These are phyloP conservation scores for Xerocomellus intermedius DNA, from an alignment of 768 basidiomycete genomes.

Conservation along the genomic window DNA sequence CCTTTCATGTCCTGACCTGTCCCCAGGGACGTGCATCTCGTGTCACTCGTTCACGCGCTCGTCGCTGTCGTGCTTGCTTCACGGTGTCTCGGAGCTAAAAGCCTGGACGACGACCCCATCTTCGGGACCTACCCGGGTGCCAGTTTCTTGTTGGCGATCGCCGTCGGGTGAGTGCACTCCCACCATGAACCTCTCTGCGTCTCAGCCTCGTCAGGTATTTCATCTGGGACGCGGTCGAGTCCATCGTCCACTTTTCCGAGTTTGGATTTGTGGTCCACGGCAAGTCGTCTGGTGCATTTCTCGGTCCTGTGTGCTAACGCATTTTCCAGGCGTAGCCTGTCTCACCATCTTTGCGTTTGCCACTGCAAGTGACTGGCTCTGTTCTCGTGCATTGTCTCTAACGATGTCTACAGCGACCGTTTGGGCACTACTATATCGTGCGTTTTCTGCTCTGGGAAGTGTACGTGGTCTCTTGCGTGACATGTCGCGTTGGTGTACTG, in stretches of 20 bases:
- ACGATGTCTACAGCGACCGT: slow-evolving; percentile 52
- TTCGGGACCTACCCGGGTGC: slow-evolving; percentile 70
- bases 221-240: slow-evolving; percentile 80
- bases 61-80: slow-evolving; percentile 64
- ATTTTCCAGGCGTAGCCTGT: slow-evolving; percentile 55
- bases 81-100: slow-evolving; percentile 47
- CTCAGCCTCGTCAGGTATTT: slow-evolving; percentile 53
- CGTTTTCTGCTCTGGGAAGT: slow-evolving; percentile 84
- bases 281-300: slow-evolving; percentile 19
- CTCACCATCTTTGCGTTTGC: slow-evolving; percentile 61
- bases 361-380: slow-evolving; percentile 52
- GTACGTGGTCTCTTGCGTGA: slow-evolving; percentile 35
- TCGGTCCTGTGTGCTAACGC: background rate
- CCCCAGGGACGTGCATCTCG: slow-evolving; percentile 63
- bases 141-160: slow-evolving; percentile 63
- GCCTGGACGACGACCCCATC: slow-evolving; percentile 57
- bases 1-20: background rate
- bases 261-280: slow-evolving; percentile 80
- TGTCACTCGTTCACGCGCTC: slow-evolving; percentile 72
- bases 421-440: slow-evolving; percentile 74
- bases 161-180: slow-evolving; percentile 55
- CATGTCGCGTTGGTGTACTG: background rate
- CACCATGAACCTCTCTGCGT: background rate
- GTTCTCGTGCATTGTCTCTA: background rate
- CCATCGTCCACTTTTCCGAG: slow-evolving; percentile 64